phyloP scores from a whole-genome alignment of 139 green algal species.

The Coccomyxa sp. region DNA sequence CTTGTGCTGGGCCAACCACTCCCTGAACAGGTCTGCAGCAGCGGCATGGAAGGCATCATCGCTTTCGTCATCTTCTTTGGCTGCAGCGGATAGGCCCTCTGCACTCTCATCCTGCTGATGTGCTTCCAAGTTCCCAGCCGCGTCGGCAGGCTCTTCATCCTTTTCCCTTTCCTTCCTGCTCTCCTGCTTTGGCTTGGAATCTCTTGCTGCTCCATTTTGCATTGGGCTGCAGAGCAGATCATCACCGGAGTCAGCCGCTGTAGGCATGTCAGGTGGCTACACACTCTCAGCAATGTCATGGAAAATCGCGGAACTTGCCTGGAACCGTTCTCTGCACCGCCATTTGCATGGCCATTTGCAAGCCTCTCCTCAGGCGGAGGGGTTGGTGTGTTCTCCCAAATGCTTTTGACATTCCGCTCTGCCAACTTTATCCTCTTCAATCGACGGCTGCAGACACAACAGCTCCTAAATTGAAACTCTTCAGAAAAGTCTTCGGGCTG shows the following conservation, averaged over 20 bases:
- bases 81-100: background rate
- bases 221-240: background rate
- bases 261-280: too few relatives aligned
- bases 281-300: too few relatives aligned
- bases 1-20: conserved; percentile 33
- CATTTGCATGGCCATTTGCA: background rate
- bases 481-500: too few relatives aligned
- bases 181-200: background rate
- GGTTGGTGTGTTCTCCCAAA: conserved; percentile 70
- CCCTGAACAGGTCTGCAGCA: background rate
- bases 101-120: background rate
- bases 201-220: background rate
- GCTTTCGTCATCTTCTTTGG: background rate
- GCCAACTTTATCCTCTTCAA: conserved; percentile 65
- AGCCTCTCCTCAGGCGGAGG: conserved; percentile 32
- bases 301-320: too few relatives aligned
- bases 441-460: conserved; percentile 44
- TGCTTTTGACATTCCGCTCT: conserved; percentile 44
- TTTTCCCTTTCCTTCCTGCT: background rate
- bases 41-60: background rate
- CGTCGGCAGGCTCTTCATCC: background rate
- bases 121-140: background rate
- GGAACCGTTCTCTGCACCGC: too few relatives aligned
- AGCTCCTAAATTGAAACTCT: too few relatives aligned
- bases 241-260: too few relatives aligned